A percentile compares a stretch with the other conserved stretches of the same genome.
Conservation (phyloP, 495 filamentous ascomycete species). For the Penicillium angulare region DNA sequence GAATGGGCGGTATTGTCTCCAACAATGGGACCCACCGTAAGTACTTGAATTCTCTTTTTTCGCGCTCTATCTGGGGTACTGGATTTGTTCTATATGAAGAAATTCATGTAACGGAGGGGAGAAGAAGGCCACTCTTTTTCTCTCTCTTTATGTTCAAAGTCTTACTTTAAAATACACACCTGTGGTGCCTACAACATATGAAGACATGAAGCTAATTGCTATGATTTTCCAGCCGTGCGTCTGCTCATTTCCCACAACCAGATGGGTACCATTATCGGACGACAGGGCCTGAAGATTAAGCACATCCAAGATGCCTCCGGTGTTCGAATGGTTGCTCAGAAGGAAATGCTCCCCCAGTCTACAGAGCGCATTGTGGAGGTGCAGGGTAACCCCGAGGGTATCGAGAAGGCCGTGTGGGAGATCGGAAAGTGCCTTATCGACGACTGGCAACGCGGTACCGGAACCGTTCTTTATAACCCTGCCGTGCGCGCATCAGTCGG, state of each 20-base stretch:
- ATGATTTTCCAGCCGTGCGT: slow-evolving; percentile 68
- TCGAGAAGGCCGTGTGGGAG: slow-evolving; percentile 95
- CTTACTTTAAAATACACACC: too few species aligned
- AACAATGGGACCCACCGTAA: slow-evolving; percentile 91
- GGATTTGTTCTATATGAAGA: too few species aligned
- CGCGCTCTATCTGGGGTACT: background rate
- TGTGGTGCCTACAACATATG: too few species aligned
- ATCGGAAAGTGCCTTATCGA: slow-evolving; percentile 98
- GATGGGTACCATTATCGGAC: slow-evolving; percentile 98
- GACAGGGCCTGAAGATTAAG: slow-evolving; percentile 96
- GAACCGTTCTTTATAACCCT: slow-evolving; percentile 95
- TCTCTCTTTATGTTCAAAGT: too few species aligned
- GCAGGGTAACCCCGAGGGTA: slow-evolving; percentile 86
- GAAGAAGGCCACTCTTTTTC: too few species aligned
- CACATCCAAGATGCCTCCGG: slow-evolving; percentile 96
- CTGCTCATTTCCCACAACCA: slow-evolving; percentile 98
- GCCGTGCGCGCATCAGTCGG: slow-evolving; percentile 76
- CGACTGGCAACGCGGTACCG: slow-evolving; percentile 94
- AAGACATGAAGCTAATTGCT: background rate
- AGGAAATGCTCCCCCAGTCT: slow-evolving; percentile 98
- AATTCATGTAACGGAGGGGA: too few species aligned
- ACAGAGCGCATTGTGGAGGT: slow-evolving; percentile 99
- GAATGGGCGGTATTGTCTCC: slow-evolving; percentile 85
- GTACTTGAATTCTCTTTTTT: slow-evolving; percentile 41
- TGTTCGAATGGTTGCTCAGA: slow-evolving; percentile 98